Conservation (phyloP, 2,329 filamentous ascomycete genomes). For the Cordyceps cateniannulata region DNA sequence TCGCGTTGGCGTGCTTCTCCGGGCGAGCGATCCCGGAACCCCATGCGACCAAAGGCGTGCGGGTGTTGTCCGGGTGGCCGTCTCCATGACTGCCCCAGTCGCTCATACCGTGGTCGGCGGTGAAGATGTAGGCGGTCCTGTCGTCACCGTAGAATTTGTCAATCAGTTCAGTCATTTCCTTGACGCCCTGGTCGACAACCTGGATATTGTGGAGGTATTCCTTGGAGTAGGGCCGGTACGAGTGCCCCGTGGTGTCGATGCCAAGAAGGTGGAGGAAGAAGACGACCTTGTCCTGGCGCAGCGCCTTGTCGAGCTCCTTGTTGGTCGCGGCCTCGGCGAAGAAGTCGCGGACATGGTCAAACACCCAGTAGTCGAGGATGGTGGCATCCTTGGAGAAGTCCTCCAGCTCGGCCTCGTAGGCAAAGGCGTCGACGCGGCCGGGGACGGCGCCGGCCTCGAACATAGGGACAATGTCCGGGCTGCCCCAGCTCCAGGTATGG, state of each 20-base stretch:
- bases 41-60: slow-evolving; percentile 89
- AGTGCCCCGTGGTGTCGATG: slow-evolving; percentile 83
- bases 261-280: slow-evolving; percentile 95
- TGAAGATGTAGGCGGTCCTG: slow-evolving; percentile 92
- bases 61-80: slow-evolving; percentile 93
- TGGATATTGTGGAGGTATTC: slow-evolving; percentile 95
- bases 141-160: slow-evolving; percentile 79
- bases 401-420: slow-evolving; percentile 77
- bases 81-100: slow-evolving; percentile 99
- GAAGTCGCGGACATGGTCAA: slow-evolving; percentile 82
- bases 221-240: slow-evolving; percentile 82
- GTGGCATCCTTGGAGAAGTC: slow-evolving; percentile 82
- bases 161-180: slow-evolving; percentile 74
- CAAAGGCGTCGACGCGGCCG: slow-evolving; percentile 79
- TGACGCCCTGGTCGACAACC: slow-evolving; percentile 83
- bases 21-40: slow-evolving; percentile 84
- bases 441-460: slow-evolving; percentile 89
- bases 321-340: slow-evolving; percentile 78
- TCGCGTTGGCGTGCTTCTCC: slow-evolving; percentile 42
- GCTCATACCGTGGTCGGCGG: slow-evolving; percentile 97
- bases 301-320: slow-evolving; percentile 60
- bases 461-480: slow-evolving; percentile 95
- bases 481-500: slow-evolving; percentile 99
- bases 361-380: slow-evolving; percentile 87
- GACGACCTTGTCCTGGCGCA: slow-evolving; percentile 80